A percentile compares a stretch with the other conserved stretches of the same genome.
Evolutionary conservation across 2,329 filamentous ascomycete species (phyloP).

Genomic region (Paecilomyces fulvus): DNA sequence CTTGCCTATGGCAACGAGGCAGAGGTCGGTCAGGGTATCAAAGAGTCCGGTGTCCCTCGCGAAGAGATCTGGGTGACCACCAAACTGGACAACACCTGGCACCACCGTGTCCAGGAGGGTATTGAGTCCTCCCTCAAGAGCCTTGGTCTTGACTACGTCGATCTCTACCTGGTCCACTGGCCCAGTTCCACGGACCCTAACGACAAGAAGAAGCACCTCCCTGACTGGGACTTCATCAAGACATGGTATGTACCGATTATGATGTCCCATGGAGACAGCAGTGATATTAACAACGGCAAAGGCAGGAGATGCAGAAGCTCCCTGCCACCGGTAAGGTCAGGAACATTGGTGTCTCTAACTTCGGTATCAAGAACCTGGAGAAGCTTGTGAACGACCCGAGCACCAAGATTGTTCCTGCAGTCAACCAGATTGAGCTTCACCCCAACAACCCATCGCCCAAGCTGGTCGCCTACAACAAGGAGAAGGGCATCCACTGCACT

Average conservation of each 20-base stretch:
- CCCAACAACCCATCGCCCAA: conserved; percentile 62
- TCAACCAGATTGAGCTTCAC: conserved; percentile 48
- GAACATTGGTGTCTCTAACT: conserved; percentile 83
- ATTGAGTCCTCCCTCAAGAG: conserved; percentile 55
- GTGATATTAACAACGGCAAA: conserved; percentile 58
- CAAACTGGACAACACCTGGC: conserved; percentile 60
- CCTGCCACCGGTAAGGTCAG: conserved; percentile 52
- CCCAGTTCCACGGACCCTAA: conserved; percentile 47
- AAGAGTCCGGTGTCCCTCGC: conserved; percentile 57
- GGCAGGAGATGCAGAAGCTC: conserved; percentile 38
- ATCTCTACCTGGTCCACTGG: conserved; percentile 67
- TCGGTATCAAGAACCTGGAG: conserved; percentile 71
- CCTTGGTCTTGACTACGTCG: conserved; percentile 59
- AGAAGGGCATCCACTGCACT: conserved; percentile 47
- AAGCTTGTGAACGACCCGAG: conserved; percentile 60
- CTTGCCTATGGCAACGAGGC: conserved; percentile 55
- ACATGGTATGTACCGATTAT: conserved; percentile 48
- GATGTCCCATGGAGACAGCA: conserved; percentile 63
- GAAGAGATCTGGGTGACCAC: conserved; percentile 61
- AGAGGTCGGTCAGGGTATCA: conserved; percentile 59
- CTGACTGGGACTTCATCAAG: conserved; percentile 75
- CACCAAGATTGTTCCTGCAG: conserved; percentile 45
- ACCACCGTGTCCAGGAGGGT: conserved; percentile 54
- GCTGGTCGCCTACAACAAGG: conserved; percentile 43
- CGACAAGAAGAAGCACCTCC: conserved; percentile 51